These are phyloP conservation scores for Diplodia sapinea DNA, from an alignment of 2,329 filamentous ascomycete genomes.

Conservation along the genomic window DNA sequence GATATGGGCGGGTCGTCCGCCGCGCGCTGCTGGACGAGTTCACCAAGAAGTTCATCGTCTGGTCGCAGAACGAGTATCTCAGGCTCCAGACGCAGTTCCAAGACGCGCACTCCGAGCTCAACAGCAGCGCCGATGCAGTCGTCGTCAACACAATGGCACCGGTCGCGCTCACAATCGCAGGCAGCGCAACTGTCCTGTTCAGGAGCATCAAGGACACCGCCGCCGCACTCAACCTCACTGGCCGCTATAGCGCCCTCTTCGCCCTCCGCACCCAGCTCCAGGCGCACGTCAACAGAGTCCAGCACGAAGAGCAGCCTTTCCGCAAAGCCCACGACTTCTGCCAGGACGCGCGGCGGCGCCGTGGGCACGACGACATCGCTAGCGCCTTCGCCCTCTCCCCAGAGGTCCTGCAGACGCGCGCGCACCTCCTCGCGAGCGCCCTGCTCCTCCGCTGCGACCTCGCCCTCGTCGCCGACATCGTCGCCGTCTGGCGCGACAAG, in stretches of 20 bases:
- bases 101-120: constrained; percentile 31
- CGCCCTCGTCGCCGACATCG: constrained; percentile 54
- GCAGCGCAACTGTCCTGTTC: background rate
- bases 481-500: constrained; percentile 36
- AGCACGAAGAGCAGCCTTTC: constrained; percentile 58
- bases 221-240: background rate
- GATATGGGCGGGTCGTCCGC: constrained; percentile 68
- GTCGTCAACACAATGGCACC: background rate
- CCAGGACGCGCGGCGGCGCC: constrained; percentile 47
- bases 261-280: constrained; percentile 36
- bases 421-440: constrained; percentile 50
- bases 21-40: constrained; percentile 66
- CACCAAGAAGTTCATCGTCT: constrained; percentile 68
- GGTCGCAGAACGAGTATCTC: constrained; percentile 53
- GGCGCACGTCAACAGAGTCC: constrained; percentile 41
- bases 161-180: background rate
- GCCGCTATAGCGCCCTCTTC: constrained; percentile 33
- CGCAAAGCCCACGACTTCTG: constrained; percentile 56
- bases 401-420: constrained; percentile 40
- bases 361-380: constrained; percentile 29
- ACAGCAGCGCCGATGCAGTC: constrained; percentile 29
- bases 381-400: constrained; percentile 41
- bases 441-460: constrained; percentile 59
- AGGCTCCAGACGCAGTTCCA: constrained; percentile 23
- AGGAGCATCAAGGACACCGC: background rate